Evolutionary conservation across 2,329 filamentous ascomycete genomes (phyloP), one percentile per base, ranked within the genome.

Genomic region (Diatrype stigma): DNA sequence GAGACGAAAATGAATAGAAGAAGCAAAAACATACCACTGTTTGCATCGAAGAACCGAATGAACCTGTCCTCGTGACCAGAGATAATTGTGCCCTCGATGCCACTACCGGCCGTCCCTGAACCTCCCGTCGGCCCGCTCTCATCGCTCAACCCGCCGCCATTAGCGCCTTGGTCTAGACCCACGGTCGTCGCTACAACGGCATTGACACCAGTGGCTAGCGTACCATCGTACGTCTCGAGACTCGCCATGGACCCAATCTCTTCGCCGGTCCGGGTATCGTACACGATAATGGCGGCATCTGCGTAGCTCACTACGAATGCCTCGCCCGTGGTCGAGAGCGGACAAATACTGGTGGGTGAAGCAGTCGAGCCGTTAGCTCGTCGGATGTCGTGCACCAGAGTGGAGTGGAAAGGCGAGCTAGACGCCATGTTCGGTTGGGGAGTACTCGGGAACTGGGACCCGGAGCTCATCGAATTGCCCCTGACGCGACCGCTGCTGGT

Each of bases 1-100:
- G 26, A 30, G 26, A 6, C 5, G 26, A 30, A 10, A 30, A 30
- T 30, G 10, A 30, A n/a, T n/a, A 16, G 22, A 21, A 17, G 12
- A 21, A 28, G 19, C 34, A 37, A 26, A 32, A 40, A 82, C 89
- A 72, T 87, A 97, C 94, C 94, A 73, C 90, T 96, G 67, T 99
- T 97, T 56, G 94, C 94, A 76, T 99, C 94, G 69, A 96, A 99
- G 78, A 99, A 96, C 59, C 93, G 82, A 61, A 99, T 91, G 64
- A 91, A 96, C 61, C 89, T 86, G 73, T 99, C 94, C 74, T 99
- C 94, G 67, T 99, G 93, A 57, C 94, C 94, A 55, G 89, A 95
- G 58, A 99, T 96, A 52, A 99, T 89, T 21, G 95, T 89, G 12
- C 94, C 94, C 69, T 96, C 92, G 1, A 96, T 85, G 32, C 88